These are phyloP conservation scores for Emergomyces orientalis DNA, from an alignment of 2,329 filamentous ascomycete genomes.

Conservation along the genomic window DNA sequence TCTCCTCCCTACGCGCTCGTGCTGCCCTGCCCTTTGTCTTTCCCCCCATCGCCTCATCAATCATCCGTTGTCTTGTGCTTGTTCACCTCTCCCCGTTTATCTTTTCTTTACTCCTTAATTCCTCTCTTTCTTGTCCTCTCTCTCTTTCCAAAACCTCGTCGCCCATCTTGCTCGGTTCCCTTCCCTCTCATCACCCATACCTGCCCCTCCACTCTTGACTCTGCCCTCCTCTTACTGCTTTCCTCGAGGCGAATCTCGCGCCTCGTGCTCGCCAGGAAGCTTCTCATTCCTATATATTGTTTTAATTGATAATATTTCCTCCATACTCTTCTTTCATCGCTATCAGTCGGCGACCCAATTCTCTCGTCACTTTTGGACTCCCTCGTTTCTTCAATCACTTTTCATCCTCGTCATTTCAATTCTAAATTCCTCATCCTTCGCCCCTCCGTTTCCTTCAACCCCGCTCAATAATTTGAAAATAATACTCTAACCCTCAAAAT, in stretches of 20 bases:
- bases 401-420: conserved; percentile 1
- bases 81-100: conserved; percentile 17
- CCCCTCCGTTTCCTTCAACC: conserved; percentile 19
- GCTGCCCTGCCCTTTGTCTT: conserved; percentile 3
- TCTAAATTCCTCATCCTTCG: conserved; percentile 16
- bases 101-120: conserved; percentile 13
- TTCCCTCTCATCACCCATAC: background rate
- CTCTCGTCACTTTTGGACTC: background rate
- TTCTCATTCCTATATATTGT: background rate
- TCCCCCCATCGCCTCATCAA: conserved; percentile 10
- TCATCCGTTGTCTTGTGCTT: conserved; percentile 14
- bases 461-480: conserved; percentile 18
- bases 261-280: background rate
- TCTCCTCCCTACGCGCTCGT: conserved; percentile 12
- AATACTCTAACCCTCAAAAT: conserved; percentile 32
- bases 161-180: background rate
- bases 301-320: background rate
- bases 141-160: conserved; percentile 10
- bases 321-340: background rate
- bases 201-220: conserved; percentile 1
- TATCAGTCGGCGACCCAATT: conserved; percentile 1
- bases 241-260: background rate
- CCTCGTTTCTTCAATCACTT: conserved; percentile 1
- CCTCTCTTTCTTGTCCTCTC: conserved; percentile 17
- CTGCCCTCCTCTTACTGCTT: background rate